Conservation (phyloP, 1,284 basidiomycete genomes). For the Trametes hirsuta region DNA sequence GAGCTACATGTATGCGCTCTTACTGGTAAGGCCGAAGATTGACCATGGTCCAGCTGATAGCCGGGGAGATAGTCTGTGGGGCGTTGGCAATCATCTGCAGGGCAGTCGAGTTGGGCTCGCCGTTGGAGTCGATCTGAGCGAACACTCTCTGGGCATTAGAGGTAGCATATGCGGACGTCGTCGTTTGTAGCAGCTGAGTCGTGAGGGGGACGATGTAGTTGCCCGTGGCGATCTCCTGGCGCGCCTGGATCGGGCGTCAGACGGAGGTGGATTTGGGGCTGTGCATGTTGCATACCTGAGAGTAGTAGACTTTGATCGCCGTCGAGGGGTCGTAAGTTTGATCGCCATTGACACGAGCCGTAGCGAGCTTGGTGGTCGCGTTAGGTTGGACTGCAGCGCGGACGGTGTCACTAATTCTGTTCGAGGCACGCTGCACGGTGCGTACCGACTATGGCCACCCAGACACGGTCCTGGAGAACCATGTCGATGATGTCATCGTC, state of each 20-base stretch:
- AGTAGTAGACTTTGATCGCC: conserved; percentile 40
- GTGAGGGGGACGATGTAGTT: conserved; percentile 37
- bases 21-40: conserved; percentile 53
- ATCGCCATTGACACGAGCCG: conserved; percentile 38
- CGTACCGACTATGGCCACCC: conserved; percentile 42
- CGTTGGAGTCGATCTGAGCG: conserved; percentile 33
- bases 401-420: background rate
- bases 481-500: conserved; percentile 35
- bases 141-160: conserved; percentile 35
- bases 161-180: conserved; percentile 32
- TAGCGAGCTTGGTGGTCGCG: conserved; percentile 31
- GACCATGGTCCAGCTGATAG: conserved; percentile 39
- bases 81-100: conserved; percentile 44
- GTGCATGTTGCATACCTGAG: conserved; percentile 27
- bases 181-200: conserved; percentile 28
- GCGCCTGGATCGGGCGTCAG: conserved; percentile 26
- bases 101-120: conserved; percentile 44
- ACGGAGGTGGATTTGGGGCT: background rate
- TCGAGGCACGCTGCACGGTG: background rate
- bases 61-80: conserved; percentile 47
- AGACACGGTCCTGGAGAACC: conserved; percentile 37
- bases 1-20: background rate
- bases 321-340: conserved; percentile 34
- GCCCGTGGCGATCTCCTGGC: conserved; percentile 37
- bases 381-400: conserved; percentile 34